Percentiles rank a stretch among this genome's conserved stretches.
Evolutionary conservation across 2,329 filamentous ascomycete species (phyloP).

Genomic region (Sporothrix globosa): DNA sequence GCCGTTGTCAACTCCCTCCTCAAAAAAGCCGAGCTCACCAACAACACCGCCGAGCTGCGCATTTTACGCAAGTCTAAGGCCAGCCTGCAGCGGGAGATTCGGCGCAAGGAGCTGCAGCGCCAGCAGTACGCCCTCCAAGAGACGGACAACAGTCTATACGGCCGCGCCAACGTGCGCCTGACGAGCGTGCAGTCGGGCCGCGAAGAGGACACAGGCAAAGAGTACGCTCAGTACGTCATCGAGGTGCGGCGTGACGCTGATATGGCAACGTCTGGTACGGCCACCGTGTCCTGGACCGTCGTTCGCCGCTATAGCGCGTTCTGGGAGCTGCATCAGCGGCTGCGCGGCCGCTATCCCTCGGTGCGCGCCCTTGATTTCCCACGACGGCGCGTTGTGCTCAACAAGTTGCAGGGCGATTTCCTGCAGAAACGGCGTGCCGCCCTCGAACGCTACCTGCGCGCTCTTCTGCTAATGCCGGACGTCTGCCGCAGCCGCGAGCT

Average conservation of each 20-base stretch:
- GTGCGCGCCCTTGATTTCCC: constrained; percentile 92
- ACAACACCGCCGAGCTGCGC: constrained; percentile 89
- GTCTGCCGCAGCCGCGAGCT: constrained; percentile 93
- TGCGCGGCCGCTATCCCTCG: constrained; percentile 82
- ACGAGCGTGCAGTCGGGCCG: constrained; percentile 90
- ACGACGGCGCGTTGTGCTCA: constrained; percentile 85
- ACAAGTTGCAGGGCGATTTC: constrained; percentile 97
- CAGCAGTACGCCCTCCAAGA: constrained; percentile 98
- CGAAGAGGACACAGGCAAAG: constrained; percentile 77
- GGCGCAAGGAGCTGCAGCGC: constrained; percentile 90
- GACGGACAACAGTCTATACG: constrained; percentile 95
- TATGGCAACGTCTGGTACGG: background rate
- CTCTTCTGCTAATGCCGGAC: constrained; percentile 82
- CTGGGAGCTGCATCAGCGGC: constrained; percentile 87
- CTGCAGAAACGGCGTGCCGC: constrained; percentile 83
- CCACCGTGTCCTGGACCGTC: constrained; percentile 74
- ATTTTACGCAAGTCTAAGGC: constrained; percentile 93
- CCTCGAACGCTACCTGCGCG: constrained; percentile 81
- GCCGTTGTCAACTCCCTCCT: constrained; percentile 89
- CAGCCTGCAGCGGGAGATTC: constrained; percentile 88
- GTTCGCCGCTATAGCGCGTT: constrained; percentile 97
- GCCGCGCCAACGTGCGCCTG: constrained; percentile 85
- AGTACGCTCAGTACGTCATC: constrained; percentile 90
- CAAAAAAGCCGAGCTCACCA: constrained; percentile 92
- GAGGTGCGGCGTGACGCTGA: constrained; percentile 70